Conservation (phyloP, 495 filamentous ascomycete species). For the Neurospora intermedia region DNA sequence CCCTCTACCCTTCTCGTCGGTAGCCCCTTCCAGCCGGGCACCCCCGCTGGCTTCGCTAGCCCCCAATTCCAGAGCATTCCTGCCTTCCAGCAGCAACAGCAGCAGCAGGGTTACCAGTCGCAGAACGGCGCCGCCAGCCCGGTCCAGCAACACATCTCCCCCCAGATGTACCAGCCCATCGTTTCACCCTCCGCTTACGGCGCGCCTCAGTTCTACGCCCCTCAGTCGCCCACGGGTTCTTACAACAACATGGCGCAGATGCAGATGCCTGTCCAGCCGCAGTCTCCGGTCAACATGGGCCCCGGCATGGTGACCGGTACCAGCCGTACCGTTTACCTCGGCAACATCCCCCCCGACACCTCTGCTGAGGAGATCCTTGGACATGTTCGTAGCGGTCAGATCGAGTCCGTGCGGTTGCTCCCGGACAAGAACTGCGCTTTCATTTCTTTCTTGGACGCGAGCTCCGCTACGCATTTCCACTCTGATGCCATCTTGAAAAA, state of each 20-base stretch:
- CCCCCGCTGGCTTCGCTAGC: conserved; percentile 76
- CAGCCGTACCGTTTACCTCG: conserved; percentile 91
- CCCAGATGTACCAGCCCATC: conserved; percentile 66
- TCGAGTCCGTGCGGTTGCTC: conserved; percentile 91
- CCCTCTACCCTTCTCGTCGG: conserved; percentile 91
- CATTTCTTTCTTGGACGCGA: conserved; percentile 95
- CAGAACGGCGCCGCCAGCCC: conserved; percentile 38
- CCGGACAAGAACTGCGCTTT: conserved; percentile 99
- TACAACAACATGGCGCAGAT: conserved; percentile 53
- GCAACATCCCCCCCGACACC: conserved; percentile 97
- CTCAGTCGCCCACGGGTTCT: conserved; percentile 77
- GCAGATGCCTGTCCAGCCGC: conserved; percentile 36
- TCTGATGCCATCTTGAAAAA: conserved; percentile 99
- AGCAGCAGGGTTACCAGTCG: conserved; percentile 50
- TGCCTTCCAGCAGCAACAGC: conserved; percentile 54
- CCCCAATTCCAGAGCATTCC: conserved; percentile 83
- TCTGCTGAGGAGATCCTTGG: conserved; percentile 94
- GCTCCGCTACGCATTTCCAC: conserved; percentile 96
- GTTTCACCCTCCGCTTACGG: conserved; percentile 67
- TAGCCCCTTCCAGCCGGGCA: conserved; percentile 93
- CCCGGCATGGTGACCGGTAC: conserved; percentile 79
- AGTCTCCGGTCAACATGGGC: conserved; percentile 59
- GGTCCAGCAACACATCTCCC: conserved; percentile 47
- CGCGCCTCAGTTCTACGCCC: conserved; percentile 62
- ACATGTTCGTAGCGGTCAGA: conserved; percentile 94